Base-by-base conservation (phyloP, 164 flowering plant species). In the Tetracentron sinense region DNA sequence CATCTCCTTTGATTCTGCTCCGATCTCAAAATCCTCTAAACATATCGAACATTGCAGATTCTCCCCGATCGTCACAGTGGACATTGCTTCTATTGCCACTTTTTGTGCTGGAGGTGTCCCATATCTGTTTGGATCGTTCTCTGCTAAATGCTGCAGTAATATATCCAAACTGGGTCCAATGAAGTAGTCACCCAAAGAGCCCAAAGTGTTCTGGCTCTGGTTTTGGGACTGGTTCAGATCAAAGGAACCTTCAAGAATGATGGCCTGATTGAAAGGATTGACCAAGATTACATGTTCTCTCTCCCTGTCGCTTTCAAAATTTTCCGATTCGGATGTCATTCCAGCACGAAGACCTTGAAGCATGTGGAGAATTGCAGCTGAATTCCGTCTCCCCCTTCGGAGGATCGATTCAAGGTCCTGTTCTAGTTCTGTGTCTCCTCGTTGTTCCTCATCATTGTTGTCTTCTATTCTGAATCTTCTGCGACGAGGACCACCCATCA, bases 91-190 rank as follows among this genome's bases (percentile, higher is more conserved):
- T 16, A 92, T 75, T 0, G 88, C 94, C 56, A 86, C 87, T 66
- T 87, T 89, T 23, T 79, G 77, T 10, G 98, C 85, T 0, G 98
- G 98, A 22, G 92, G 98, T 3, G 92, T 83, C n/a, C 98, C 94
- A 58, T 89, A 83, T 59, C 89, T 74, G 64, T 83, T 87, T 6
- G 96, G 90, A 72, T 87, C 96, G 74, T 89, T 92, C 64, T 92
- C 98, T 0, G 87, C 85, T 69, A 92, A 75, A 79, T 85, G 98
- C 72, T 92, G 98, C 70, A 92, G 77, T 71, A 92, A 55, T 54
- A 81, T 56, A 60, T 92, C 96, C 35, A 92, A 71, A 46, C 88
- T 85, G 58, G 90, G 87, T 20, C 96, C 94, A 12, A 86, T 70
- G 67, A 87, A 78, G 69, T 87, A 89, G 58, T 89, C 92, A 23